Evolutionary conservation across 805 yeast genomes (phyloP), one percentile per base, ranked within the genome.

Genomic region (Lipomyces lipofer): DNA sequence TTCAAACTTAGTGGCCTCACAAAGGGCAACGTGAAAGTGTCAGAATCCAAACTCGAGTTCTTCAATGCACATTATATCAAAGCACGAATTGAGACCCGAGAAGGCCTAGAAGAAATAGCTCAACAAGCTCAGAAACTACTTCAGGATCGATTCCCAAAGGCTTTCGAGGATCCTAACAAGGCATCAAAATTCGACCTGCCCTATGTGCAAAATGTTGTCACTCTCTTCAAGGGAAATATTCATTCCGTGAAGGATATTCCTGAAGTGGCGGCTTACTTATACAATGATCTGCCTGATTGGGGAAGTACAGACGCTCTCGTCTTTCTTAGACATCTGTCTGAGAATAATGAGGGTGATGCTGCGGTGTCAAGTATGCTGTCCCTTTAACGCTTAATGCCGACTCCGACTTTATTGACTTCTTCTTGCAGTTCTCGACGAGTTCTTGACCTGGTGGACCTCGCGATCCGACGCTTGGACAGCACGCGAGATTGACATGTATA

Each of bases 11-110:
- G 83, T 52, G 83, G 86, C 22, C 75, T 94, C 62, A 92, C 98
- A 10, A 89, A 82, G 64, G 98, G 99, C 1, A 91, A 91, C 71
- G 95, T 96, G 13, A 92, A 90, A 67, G 97, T 94, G 6, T 90
- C 87, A 60, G 83, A 82, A 55, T 77, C 78, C 50, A 92, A 94
- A 69, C 75, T 94, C 50, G 74, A 76, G 61, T 87, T 73, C 67
- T 87, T 94, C 72, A 91, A 94, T 70, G 88, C 86, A 64, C 78
- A 77, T 55, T 88, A 86, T 66, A 70, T 90, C 36, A 69, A 70
- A 4, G 59, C 68, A 36, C 73, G 75, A 49, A 65, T 88, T 13
- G 63, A 67, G 1, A 71, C 77, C 33, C 71, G 75, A 0, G 63
- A 45, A 1, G 54, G 58, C 24, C 69, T 80, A 6, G 62, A 69